Base-by-base conservation (phyloP, 2,329 filamentous ascomycete species). In the Monilinia polystroma region DNA sequence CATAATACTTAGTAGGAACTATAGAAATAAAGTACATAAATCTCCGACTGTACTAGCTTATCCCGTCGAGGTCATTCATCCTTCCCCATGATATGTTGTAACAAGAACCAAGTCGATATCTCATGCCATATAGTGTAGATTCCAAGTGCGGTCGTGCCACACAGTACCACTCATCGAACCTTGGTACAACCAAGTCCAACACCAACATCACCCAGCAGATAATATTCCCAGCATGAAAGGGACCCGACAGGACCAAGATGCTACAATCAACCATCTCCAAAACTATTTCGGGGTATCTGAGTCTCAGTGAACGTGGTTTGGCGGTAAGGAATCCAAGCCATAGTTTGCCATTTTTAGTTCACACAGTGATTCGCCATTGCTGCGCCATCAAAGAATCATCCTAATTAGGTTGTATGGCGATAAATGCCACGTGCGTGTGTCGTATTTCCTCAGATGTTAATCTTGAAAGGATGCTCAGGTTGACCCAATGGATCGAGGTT, bases 321-420 rank as follows among this genome's bases (percentile, higher is more conserved):
- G 20, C 29, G 45, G 58, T 38, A 60, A 45, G 58, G 58, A 51
- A 49, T 38, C 58, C 1, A 11, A 38, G 29, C 29, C 57, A 60
- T 51, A 35, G n/a, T 51, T 51, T 47, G 20, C 51, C 53, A 54
- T 32, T 63, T 53, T 41, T 54, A 54, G 35, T 29, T 63, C 35
- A n/a, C 23, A 51, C 45, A 38, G 49, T 18, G 58, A 45, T 60
- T 45, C 58, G 58, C 58, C 58, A 51, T 51, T 18, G 58, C 58
- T 60, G 58, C 58, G 58, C 58, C 58, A 51, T 51, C 29, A 14
- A 49, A 51, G 29, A 60, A 63, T 32, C 32, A 54, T 43, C 49
- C 23, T 29, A 8, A 63, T 53, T 11, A 14, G 35, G 32, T 43
- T 35, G 32, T 11, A 63, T 29, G 47, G 47, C 52, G 62, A 64